Percentiles rank a stretch among this genome's conserved stretches.
phyloP scores from a whole-genome alignment of 108 stramenopile genomes.

The Skeletonema costatum region DNA sequence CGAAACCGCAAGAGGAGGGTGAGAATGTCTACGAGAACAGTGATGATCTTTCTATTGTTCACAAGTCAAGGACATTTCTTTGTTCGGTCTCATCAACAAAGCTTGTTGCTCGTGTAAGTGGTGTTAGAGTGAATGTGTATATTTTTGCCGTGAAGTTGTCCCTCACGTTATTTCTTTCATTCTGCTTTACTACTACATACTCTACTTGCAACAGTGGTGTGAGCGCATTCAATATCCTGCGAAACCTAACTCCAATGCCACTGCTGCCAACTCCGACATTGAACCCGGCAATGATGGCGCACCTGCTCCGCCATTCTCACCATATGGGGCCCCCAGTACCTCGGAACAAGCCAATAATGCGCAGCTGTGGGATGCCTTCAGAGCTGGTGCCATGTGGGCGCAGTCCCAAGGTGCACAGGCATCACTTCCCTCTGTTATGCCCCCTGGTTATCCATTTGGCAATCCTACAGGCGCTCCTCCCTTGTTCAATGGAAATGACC shows the following conservation, averaged over 20 bases:
- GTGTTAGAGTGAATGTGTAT: not conserved
- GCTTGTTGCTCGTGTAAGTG: slow-evolving; percentile 32
- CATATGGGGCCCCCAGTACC: not conserved
- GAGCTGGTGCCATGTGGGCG: slow-evolving; percentile 22
- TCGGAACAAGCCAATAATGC: not conserved
- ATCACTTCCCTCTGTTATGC: not conserved
- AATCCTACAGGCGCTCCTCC: not conserved
- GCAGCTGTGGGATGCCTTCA: slow-evolving; percentile 21
- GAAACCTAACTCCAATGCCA: not conserved
- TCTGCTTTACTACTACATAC: not conserved
- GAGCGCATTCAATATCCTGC: slow-evolving; percentile 29
- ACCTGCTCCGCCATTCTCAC: not conserved
- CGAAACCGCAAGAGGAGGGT: not conserved
- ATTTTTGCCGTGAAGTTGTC: not conserved
- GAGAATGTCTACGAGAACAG: not conserved
- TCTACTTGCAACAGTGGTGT: slow-evolving; percentile 29
- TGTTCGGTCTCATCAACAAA: slow-evolving; percentile 27
- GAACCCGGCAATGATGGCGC: not conserved
- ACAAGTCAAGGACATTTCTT: slow-evolving; percentile 37
- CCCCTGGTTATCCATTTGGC: not conserved
- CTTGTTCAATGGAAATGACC: not conserved
- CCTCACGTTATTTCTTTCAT: not conserved
- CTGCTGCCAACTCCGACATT: not conserved
- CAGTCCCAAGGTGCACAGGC: slow-evolving; percentile 7
- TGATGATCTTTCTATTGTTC: slow-evolving; percentile 34